Evolutionary conservation across 2,329 filamentous ascomycete species (phyloP).

Genomic region (Colletotrichum orbiculare): DNA sequence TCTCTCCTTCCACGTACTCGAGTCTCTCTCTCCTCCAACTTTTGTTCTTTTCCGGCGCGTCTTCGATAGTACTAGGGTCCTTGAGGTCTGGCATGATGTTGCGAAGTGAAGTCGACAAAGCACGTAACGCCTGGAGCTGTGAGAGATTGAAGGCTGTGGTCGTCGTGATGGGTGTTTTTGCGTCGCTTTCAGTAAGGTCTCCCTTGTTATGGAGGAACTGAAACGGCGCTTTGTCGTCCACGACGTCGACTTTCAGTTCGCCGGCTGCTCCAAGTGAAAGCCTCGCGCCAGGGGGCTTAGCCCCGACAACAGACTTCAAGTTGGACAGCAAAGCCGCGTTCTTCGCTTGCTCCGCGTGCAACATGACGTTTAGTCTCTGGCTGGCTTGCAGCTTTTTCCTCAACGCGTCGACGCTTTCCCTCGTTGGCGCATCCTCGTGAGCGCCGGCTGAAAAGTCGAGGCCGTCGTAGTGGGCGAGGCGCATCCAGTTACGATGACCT

Average conservation of each 20-base stretch:
- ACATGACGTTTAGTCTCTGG: conserved; percentile 76
- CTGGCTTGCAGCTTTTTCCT: conserved; percentile 81
- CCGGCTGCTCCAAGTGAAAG: conserved; percentile 29
- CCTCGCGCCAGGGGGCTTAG: conserved; percentile 40
- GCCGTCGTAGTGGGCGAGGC: conserved; percentile 86
- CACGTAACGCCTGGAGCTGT: conserved; percentile 82
- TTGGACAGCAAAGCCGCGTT: conserved; percentile 78
- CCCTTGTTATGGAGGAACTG: conserved; percentile 68
- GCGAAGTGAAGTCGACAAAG: conserved; percentile 69
- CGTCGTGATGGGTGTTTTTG: conserved; percentile 70
- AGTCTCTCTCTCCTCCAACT: conserved; percentile 77
- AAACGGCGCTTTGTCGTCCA: conserved; percentile 50
- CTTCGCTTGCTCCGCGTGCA: conserved; percentile 75
- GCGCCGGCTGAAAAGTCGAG: conserved; percentile 56
- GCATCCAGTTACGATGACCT: conserved; percentile 81
- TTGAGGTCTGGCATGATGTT: conserved; percentile 73
- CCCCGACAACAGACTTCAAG: conserved; percentile 61
- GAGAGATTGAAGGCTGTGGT: conserved; percentile 83
- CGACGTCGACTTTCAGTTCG: conserved; percentile 40
- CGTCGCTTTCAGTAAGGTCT: conserved; percentile 61
- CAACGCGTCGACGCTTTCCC: conserved; percentile 77
- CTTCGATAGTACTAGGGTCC: conserved; percentile 35
- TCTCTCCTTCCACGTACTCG: conserved; percentile 86
- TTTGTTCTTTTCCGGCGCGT: conserved; percentile 52
- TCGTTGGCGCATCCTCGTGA: conserved; percentile 52